Evolutionary conservation across 108 stramenopile species (phyloP), one percentile per base, ranked within the genome.

Genomic region (Craspedostauros australis): DNA sequence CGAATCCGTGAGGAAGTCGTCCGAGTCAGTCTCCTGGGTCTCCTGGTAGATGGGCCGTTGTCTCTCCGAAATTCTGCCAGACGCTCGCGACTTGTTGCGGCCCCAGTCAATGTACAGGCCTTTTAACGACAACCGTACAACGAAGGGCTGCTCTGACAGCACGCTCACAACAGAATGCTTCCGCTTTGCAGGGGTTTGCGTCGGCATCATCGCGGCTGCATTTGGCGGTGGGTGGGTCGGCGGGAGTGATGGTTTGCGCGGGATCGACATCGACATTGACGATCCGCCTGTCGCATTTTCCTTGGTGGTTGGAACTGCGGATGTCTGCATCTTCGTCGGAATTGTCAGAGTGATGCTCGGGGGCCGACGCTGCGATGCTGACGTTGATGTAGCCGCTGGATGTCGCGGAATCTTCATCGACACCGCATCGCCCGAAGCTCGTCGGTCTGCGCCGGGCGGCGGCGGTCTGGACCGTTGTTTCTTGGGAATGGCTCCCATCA

Each of bases 1-100:
- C 50, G 50, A 51, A 20, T 51, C 50, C 26, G 31, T 33, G 33
- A 51, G 20, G 26, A 51, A 51, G 41, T 79, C 84, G 16, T 81
- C 84, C 34, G 68, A 61, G 46, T 81, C 80, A 1, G 77, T 79
- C n/a, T 66, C 72, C 12, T 64, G 68, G 36, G 67, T 31, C 50
- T 85, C 80, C 28, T 85, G 51, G 42, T 79, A 79, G 21, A 46
- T 43, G 23, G 58, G 56, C 32, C 73, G 65, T 15, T 70, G 56
- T 24, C 34, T 36, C 34, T 36, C 34, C 9, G 11, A 36, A 36
- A 9, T 9, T 11, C 42, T 7, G 9, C 14, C 42, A 20, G 16
- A 20, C 42, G 42, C 21, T 43, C 21, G 5, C 42, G 34, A 36
- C 9, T 12, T 12, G 11, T 36, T 36, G 34, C 12, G 11, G 34